Evolutionary conservation across 805 yeast genomes (phyloP), one percentile per base, ranked within the genome.

Genomic region (Saccharomycopsis fodiens): DNA sequence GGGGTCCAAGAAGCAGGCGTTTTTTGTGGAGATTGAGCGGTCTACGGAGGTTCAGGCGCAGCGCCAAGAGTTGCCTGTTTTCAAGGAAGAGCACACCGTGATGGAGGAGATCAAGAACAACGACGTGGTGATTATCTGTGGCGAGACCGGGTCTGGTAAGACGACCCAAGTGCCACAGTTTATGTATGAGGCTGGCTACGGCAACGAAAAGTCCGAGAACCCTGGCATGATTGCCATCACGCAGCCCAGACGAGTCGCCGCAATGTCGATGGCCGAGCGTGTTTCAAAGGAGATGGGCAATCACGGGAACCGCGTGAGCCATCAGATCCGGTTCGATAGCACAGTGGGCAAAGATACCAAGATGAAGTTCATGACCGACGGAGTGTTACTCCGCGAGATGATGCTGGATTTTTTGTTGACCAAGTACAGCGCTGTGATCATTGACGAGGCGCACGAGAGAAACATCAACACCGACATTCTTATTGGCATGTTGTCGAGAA

Each of bases 151-250:
- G 56, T 88, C 97, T 2, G 98, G 98, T 64, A 93, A 93, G 62
- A 93, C 98, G 1, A 93, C 99, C 0, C 99, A 93, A 64, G 89
- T 93, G 3, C 98, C 99, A 0, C 99, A 93, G 60, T 93, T 93
- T 57, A 64, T 93, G 38, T 87, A 79, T 58, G 99, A 93, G 63
- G 78, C 95, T 0, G 97, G 97, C 1, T 91, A 82, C 59, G 97
- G 96, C 3, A 61, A 65, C 37, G 70, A 72, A 5, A 65, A 66
- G 4, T 66, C 78, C 4, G 78, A 77, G 5, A 76, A 79, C 10
- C 91, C 96, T 0, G 97, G 97, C 1, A 83, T 91, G 89, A 86
- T 93, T 56, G 98, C 97, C 47, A 72, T 93, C 20, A 93, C 99
- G 0, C 98, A 93, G 64, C 96, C 96, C 2, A 76, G 96, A 71